Evolutionary conservation across 306 rosid genomes (phyloP).

Genomic region (Pyrus bretschneideri): DNA sequence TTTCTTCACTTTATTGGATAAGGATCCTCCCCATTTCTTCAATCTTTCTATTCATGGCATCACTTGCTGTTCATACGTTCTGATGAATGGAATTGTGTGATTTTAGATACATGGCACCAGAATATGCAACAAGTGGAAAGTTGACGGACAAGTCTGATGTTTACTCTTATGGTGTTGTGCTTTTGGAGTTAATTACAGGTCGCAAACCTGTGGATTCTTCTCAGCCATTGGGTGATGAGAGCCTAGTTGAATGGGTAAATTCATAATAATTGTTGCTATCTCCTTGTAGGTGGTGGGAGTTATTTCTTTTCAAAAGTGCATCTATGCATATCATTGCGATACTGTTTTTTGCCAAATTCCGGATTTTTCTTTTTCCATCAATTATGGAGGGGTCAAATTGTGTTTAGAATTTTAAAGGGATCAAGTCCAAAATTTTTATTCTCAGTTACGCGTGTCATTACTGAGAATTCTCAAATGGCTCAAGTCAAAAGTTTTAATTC

Average conservation of each 20-base stretch:
- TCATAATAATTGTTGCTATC: background rate
- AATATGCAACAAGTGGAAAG: slow-evolving; percentile 97
- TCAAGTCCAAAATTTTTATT: too few species aligned
- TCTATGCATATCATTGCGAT: background rate
- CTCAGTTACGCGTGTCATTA: too few species aligned
- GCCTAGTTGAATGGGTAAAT: slow-evolving; percentile 96
- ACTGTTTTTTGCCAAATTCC: background rate
- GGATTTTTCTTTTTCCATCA: background rate
- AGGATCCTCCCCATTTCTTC: background rate
- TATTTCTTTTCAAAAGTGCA: background rate
- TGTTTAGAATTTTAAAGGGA: too few species aligned
- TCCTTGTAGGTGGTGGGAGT: background rate
- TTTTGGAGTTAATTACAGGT: slow-evolving; percentile 90
- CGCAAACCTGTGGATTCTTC: slow-evolving; percentile 90
- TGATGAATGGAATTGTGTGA: slow-evolving; percentile 27
- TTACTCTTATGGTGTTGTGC: slow-evolving; percentile 90
- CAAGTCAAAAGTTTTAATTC: too few species aligned
- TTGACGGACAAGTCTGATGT: slow-evolving; percentile 96
- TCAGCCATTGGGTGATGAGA: slow-evolving; percentile 95
- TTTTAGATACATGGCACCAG: slow-evolving; percentile 96
- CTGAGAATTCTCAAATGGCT: too few species aligned
- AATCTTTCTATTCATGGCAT: background rate
- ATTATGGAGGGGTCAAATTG: too few species aligned
- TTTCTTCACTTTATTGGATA: slow-evolving; percentile 1
- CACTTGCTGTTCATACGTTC: slow-evolving; percentile 5